A percentile compares a stretch with the other conserved stretches of the same genome.
Evolutionary conservation across 129 eudicot genomes (phyloP).

Genomic region (Dittrichia graveolens): DNA sequence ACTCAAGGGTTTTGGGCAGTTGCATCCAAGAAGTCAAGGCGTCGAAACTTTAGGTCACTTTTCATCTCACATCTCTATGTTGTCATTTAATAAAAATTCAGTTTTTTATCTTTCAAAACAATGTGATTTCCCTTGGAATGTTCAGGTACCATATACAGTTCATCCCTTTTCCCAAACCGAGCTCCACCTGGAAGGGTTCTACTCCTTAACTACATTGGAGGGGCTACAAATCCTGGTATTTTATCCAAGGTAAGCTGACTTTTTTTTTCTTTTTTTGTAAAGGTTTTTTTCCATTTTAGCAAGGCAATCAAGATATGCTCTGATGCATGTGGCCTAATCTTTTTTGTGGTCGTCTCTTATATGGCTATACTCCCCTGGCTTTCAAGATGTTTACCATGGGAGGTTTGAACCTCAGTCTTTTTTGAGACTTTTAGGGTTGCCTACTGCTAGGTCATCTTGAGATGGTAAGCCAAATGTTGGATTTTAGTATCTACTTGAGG

Average conservation of each 20-base stretch:
- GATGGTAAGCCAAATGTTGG: background rate
- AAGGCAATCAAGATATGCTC: no score
- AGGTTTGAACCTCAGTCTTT: no score
- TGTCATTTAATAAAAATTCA: background rate
- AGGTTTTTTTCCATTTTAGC: no score
- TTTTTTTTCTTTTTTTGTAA: no score
- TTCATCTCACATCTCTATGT: background rate
- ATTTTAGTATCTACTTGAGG: background rate
- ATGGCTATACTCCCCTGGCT: no score
- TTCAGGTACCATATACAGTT: conserved; percentile 91
- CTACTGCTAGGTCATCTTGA: no score
- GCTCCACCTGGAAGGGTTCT: conserved; percentile 91
- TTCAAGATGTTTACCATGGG: no score
- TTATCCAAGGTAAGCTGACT: conserved; percentile 57
- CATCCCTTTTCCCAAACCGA: conserved; percentile 93
- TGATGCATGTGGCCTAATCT: no score
- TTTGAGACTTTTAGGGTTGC: no score
- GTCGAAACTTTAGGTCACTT: conserved; percentile 85
- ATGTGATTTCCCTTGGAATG: conserved; percentile 22
- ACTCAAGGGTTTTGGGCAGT: conserved; percentile 94
- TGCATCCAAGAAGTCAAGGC: conserved; percentile 96
- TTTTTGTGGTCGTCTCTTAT: no score
- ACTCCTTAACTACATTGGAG: conserved; percentile 91
- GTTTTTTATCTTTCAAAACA: background rate
- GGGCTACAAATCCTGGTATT: conserved; percentile 84